Evolutionary conservation across 495 filamentous ascomycete species (phyloP), one percentile per base, ranked within the genome.

Genomic region (Aspergillus panamensis): DNA sequence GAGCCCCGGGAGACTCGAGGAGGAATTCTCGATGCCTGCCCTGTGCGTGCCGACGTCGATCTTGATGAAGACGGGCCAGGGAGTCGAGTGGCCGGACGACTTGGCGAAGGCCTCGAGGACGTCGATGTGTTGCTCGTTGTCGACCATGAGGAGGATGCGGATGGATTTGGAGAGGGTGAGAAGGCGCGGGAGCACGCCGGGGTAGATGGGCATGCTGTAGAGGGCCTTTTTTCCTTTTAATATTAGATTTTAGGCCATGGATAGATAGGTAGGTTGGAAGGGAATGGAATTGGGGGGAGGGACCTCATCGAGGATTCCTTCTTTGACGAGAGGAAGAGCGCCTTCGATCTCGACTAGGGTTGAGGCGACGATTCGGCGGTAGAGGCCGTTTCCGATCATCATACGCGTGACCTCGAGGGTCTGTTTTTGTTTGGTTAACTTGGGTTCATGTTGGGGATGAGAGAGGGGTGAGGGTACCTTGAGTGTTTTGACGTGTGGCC

Each of bases 401-500:
- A 70, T 63, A 12, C 70, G 50, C 6, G 70, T 70, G 12, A 70
- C 64, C 48, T 73, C 70, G 6, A 62, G 60, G 17, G 64, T 65
- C 70, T 73, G 13, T 12, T 29, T 33, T 21, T 44, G 40, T 10
- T 25, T 55, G 14, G 8, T 31, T 3, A 0, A 19, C 21, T 12
- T 7, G 29, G 13, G 8, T 25, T 25, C 3, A 19, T 14, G 6
- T 1, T 2, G 10, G 31, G 1, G 3, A 12, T 25, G 19, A 5
- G 45, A 6, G 21, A 25, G 17, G 49, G 14, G 21, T 3, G 14
- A 12, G 13, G 4, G 7, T 50, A 73, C 71, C 66, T 74, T 74
- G 32, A 73, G 58, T 3, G 71, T 74, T 58, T 74, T 74, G 6
- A 74, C 69, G 61, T 73, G 71, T 4, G 69, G 64, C 30, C 71